Percentiles rank a stretch among this genome's conserved stretches.
These are phyloP conservation scores for Nannizzia gypsea DNA, from an alignment of 2,329 filamentous ascomycete genomes.

Conservation along the genomic window DNA sequence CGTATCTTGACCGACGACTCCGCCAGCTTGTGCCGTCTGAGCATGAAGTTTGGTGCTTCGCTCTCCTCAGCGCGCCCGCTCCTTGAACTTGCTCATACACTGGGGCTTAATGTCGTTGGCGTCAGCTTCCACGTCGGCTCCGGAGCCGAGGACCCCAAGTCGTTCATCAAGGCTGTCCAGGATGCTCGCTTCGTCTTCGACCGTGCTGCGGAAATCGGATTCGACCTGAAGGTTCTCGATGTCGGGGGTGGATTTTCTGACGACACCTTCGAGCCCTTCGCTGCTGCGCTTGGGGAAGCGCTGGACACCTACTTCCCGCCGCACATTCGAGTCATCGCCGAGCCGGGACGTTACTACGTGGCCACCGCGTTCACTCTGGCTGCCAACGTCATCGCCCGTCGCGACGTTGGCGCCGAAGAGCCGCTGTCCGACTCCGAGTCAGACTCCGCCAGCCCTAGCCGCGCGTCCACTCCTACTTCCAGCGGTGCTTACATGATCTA, in stretches of 20 bases:
- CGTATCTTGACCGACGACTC: slow-evolving; percentile 96
- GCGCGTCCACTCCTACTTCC: slow-evolving; percentile 26
- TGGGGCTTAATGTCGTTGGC: slow-evolving; percentile 82
- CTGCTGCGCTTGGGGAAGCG: slow-evolving; percentile 62
- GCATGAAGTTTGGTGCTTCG: slow-evolving; percentile 92
- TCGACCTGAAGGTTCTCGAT: slow-evolving; percentile 74
- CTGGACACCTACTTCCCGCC: slow-evolving; percentile 82
- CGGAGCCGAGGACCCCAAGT: slow-evolving; percentile 82
- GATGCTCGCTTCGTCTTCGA: slow-evolving; percentile 86
- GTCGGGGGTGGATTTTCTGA: slow-evolving; percentile 87
- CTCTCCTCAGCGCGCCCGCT: slow-evolving; percentile 70
- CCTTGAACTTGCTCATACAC: slow-evolving; percentile 63
- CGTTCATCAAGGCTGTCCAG: slow-evolving; percentile 80
- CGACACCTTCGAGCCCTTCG: slow-evolving; percentile 87
- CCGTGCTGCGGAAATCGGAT: slow-evolving; percentile 65
- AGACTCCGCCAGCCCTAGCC: slow-evolving; percentile 39
- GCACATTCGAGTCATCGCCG: slow-evolving; percentile 75
- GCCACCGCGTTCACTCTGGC: slow-evolving; percentile 87
- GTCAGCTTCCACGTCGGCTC: slow-evolving; percentile 98
- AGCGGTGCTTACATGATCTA: slow-evolving; percentile 82
- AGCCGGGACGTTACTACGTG: slow-evolving; percentile 94
- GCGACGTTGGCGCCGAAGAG: slow-evolving; percentile 48
- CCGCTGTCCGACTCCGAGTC: slow-evolving; percentile 13
- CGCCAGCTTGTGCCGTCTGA: slow-evolving; percentile 83
- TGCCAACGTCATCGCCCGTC: slow-evolving; percentile 89